Evolutionary conservation across 2,329 filamentous ascomycete species (phyloP), one percentile per base, ranked within the genome.

Genomic region (Colletotrichum navitas): DNA sequence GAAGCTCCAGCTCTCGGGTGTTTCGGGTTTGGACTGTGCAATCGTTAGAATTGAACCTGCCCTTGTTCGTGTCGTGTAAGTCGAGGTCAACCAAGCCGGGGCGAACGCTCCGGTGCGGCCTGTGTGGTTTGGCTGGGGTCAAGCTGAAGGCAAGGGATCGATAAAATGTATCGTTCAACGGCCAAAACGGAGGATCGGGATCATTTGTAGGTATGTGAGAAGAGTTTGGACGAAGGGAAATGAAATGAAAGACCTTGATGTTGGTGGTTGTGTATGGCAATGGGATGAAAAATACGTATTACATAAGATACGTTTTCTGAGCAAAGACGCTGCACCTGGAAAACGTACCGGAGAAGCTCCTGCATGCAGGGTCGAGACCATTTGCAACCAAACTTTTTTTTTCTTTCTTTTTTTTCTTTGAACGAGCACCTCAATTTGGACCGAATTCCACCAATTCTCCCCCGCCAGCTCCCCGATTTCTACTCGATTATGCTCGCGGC

Each of bases 401-500:
- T 18, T 10, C 32, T n/a, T 47, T 55, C 5, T 11, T 11, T 45
- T 39, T 32, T 18, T 29, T 34, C 11, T 11, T 47, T 24, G 5
- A 16, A 36, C 45, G 12, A 16, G 6, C 29, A 47, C 26, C 47
- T 8, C 36, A 26, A 49, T 49, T 32, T 24, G 34, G n/a, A 21
- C n/a, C 14, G 32, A 26, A 26, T 18, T 5, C 8, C 6, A n/a
- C 34, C 34, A 26, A 21, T 24, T 39, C 26, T 29, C 10, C 24
- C n/a, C 52, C 4, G 6, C 55, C 41, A 52, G 14, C 39, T 4
- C 47, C 12, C 41, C 12, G 14, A 41, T 47, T 18, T 21, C 34
- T 51, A 39, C 59, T 21, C 51, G 60, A 74, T 65, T 43, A 83
- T 83, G 82, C 78, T 81, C 69, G 76, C 78, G 75, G 80, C 83